Percentiles rank a stretch among this genome's conserved stretches.
phyloP scores from a whole-genome alignment of 2,329 filamentous ascomycete genomes.

The Sclerotinia sclerotiorum region DNA sequence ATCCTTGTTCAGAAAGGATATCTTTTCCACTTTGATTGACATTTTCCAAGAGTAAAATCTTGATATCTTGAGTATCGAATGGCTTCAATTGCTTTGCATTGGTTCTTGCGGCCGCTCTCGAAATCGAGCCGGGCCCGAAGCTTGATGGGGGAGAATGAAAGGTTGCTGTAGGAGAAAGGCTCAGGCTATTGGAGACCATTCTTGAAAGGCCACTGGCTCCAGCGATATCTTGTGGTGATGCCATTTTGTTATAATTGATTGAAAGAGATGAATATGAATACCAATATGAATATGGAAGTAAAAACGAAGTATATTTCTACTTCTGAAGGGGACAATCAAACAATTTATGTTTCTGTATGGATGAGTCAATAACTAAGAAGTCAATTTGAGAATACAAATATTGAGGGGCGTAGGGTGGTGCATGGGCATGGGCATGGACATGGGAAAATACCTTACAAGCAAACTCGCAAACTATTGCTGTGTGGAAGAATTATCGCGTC shows the following conservation, averaged over 20 bases:
- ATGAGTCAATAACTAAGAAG: conserved; percentile 19
- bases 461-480: conserved; percentile 20
- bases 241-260: conserved; percentile 11
- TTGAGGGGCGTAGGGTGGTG: not conserved
- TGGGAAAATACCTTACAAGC: not conserved
- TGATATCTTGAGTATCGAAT: conserved; percentile 93
- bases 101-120: conserved; percentile 43
- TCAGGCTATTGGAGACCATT: conserved; percentile 58
- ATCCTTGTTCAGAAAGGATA: conserved; percentile 81
- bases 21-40: conserved; percentile 88
- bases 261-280: not conserved
- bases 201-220: conserved; percentile 42
- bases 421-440: not conserved
- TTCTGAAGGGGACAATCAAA: not conserved
- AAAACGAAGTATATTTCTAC: not conserved
- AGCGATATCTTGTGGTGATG: conserved; percentile 49
- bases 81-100: conserved; percentile 81
- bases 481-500: conserved; percentile 11
- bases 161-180: conserved; percentile 69
- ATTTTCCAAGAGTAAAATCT: conserved; percentile 93
- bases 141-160: conserved; percentile 74
- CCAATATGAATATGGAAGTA: not conserved
- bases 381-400: not conserved
- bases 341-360: conserved; percentile 16
- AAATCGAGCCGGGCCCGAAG: conserved; percentile 47